Conservation (phyloP, 306 rosid species). For the Crataegus laevigata region DNA sequence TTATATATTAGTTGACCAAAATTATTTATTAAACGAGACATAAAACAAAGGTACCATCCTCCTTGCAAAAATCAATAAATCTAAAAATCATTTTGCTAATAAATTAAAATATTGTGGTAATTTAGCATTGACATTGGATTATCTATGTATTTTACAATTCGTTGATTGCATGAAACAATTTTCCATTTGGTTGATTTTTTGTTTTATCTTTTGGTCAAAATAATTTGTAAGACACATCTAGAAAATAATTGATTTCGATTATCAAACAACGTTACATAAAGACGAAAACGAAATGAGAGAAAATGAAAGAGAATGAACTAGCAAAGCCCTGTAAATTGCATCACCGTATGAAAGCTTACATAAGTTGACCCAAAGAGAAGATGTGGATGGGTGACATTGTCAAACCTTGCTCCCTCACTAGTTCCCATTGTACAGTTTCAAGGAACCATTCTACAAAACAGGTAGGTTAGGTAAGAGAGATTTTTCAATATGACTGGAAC, state of each 20-base stretch:
- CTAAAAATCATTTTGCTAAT: not conserved
- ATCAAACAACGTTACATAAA: too few relatives aligned
- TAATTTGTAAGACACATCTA: too few relatives aligned
- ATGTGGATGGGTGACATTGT: not conserved
- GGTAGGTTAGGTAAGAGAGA: too few relatives aligned
- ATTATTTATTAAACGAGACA: not conserved
- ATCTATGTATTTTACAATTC: not conserved
- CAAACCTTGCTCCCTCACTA: too few relatives aligned
- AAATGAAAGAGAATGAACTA: not conserved
- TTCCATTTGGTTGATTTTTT: too few relatives aligned
- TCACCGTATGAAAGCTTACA: not conserved
- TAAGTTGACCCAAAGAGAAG: not conserved
- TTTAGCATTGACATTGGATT: not conserved
- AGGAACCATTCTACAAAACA: too few relatives aligned
- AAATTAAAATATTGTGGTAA: not conserved
- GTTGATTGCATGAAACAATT: not conserved
- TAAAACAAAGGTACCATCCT: too few relatives aligned
- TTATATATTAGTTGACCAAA: not conserved
- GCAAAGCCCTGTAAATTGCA: not conserved
- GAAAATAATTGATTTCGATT: too few relatives aligned
- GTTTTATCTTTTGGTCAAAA: too few relatives aligned
- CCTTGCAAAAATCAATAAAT: not conserved
- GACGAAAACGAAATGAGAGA: too few relatives aligned
- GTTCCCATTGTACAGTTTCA: too few relatives aligned
- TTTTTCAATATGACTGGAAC: too few relatives aligned